Evolutionary conservation across 2,329 filamentous ascomycete genomes (phyloP).

Genomic region (Lasiodiplodia gonubiensis): DNA sequence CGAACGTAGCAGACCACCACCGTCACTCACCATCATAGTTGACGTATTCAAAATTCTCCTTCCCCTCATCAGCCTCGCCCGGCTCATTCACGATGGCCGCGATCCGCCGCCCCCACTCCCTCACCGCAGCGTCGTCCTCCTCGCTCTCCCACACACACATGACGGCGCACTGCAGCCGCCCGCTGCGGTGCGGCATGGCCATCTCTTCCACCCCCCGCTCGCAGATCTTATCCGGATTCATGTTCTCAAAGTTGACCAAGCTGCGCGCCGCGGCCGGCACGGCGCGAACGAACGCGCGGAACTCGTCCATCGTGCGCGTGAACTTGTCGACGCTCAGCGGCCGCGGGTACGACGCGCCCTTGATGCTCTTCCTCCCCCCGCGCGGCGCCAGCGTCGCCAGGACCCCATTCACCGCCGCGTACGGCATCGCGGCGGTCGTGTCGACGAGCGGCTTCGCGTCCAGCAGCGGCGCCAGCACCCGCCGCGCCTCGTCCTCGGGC

Average conservation of each 20-base stretch:
- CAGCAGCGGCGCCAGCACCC: slow-evolving; percentile 33
- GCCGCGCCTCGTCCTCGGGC: not conserved
- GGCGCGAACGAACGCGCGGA: slow-evolving; percentile 36
- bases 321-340: slow-evolving; percentile 40
- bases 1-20: not conserved
- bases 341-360: slow-evolving; percentile 43
- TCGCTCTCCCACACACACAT: slow-evolving; percentile 2
- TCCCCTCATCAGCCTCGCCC: slow-evolving; percentile 33
- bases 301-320: slow-evolving; percentile 36
- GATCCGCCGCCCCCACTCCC: not conserved
- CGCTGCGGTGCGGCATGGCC: slow-evolving; percentile 24
- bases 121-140: slow-evolving; percentile 18
- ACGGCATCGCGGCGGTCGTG: slow-evolving; percentile 39
- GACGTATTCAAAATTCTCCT: slow-evolving; percentile 40
- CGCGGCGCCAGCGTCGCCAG: slow-evolving; percentile 39
- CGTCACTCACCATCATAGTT: slow-evolving; percentile 40
- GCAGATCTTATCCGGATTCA: slow-evolving; percentile 19
- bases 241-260: slow-evolving; percentile 27
- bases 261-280: slow-evolving; percentile 37
- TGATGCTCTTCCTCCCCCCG: slow-evolving; percentile 48
- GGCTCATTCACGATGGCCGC: slow-evolving; percentile 23
- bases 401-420: slow-evolving; percentile 41
- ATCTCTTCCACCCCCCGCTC: slow-evolving; percentile 10
- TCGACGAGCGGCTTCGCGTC: slow-evolving; percentile 37
- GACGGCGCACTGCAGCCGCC: slow-evolving; percentile 27